phyloP scores from a whole-genome alignment of 345 rosid genomes.

The Arabidopsis thaliana region DNA sequence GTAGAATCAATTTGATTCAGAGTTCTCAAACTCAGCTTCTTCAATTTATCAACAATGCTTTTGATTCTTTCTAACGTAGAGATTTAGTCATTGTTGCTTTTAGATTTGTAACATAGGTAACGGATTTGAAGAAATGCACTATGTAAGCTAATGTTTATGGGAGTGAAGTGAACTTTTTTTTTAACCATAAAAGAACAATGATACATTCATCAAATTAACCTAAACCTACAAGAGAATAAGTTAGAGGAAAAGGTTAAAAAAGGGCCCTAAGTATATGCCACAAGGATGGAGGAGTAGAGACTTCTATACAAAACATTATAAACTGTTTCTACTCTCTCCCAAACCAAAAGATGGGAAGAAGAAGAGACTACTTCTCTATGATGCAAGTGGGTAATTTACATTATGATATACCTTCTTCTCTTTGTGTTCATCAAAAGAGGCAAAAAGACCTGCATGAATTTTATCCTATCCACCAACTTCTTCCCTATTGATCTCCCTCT shows the following conservation, averaged over 20 bases:
- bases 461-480: slow-evolving; percentile 21
- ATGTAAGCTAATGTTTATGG: background rate
- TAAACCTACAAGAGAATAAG: slow-evolving; percentile 27
- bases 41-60: slow-evolving; percentile 50
- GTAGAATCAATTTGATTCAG: slow-evolving; percentile 59
- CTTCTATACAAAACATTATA: slow-evolving; percentile 45
- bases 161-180: background rate
- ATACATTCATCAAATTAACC: slow-evolving; percentile 41
- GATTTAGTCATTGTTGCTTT: too few species aligned
- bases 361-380: slow-evolving; percentile 30
- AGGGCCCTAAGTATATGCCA: slow-evolving; percentile 41
- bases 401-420: slow-evolving; percentile 25
- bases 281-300: slow-evolving; percentile 35
- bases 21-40: slow-evolving; percentile 63
- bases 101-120: slow-evolving; percentile 11
- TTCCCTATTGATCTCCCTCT: slow-evolving; percentile 24
- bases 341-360: slow-evolving; percentile 36
- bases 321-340: slow-evolving; percentile 43
- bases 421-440: slow-evolving; percentile 11
- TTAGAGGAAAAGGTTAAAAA: slow-evolving; percentile 3
- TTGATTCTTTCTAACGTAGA: slow-evolving; percentile 38
- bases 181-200: slow-evolving; percentile 17
- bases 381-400: slow-evolving; percentile 44
- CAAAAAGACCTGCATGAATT: slow-evolving; percentile 21
- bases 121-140: background rate